Percentiles rank a stretch among this genome's conserved stretches.
Conservation (phyloP, 2,329 filamentous ascomycete genomes). For the Exophiala calicioides region DNA sequence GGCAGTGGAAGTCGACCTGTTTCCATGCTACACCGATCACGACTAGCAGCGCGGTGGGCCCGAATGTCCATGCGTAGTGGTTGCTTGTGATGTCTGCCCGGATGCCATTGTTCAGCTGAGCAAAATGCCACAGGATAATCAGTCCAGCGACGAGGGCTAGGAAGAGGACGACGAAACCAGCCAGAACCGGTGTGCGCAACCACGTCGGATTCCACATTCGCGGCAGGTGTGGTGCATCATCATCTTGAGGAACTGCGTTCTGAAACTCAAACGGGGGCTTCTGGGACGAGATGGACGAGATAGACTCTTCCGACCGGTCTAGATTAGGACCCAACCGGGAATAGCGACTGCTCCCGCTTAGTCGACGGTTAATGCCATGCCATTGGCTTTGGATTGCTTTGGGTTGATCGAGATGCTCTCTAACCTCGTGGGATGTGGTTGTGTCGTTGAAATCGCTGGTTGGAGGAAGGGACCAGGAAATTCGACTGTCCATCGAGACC, state of each 20-base stretch:
- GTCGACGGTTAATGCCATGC: too few relatives aligned
- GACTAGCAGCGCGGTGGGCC: constrained; percentile 32
- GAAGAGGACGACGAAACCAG: constrained; percentile 1
- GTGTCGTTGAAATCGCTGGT: neutral
- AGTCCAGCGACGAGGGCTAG: constrained; percentile 2
- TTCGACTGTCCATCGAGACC: neutral
- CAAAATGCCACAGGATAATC: constrained; percentile 3
- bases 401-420: too few relatives aligned
- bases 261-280: too few relatives aligned
- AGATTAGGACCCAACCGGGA: too few relatives aligned
- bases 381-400: too few relatives aligned
- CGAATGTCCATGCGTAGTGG: constrained; percentile 27
- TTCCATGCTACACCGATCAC: constrained; percentile 18
- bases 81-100: constrained; percentile 3
- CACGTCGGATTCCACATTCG: constrained; percentile 5
- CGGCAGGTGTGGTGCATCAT: neutral
- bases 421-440: neutral
- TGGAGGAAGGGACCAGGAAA: neutral
- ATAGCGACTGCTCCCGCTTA: too few relatives aligned
- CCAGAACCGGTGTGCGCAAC: constrained; percentile 1
- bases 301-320: too few relatives aligned
- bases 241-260: too few relatives aligned
- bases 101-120: constrained; percentile 6
- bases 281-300: too few relatives aligned
- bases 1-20: constrained; percentile 22